These are phyloP conservation scores for Elasticomyces elasticus DNA, from an alignment of 495 filamentous ascomycete genomes.

Conservation along the genomic window DNA sequence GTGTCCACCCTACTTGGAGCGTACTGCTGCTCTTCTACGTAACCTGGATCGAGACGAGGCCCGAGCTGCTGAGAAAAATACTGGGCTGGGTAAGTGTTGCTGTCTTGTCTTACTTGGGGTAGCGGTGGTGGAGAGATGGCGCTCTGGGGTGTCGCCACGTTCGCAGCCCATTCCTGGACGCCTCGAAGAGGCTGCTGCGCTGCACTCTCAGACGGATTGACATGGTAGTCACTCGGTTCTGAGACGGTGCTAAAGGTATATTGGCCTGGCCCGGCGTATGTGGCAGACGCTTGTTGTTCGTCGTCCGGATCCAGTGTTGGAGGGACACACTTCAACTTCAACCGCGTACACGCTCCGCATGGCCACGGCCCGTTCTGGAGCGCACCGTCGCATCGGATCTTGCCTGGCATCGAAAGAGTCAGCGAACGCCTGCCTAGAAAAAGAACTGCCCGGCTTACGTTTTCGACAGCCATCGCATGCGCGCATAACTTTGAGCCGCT, in stretches of 20 bases:
- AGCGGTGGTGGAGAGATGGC: background rate
- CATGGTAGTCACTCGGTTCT: background rate
- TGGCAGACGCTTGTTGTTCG: constrained; percentile 33
- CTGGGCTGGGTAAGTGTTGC: background rate
- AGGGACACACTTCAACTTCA: constrained; percentile 88
- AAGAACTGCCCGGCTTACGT: constrained; percentile 28
- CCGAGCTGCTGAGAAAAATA: background rate
- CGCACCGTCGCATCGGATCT: constrained; percentile 95
- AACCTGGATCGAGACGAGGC: background rate
- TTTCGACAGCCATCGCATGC: constrained; percentile 93
- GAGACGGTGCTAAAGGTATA: constrained; percentile 5
- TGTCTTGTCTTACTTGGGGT: background rate
- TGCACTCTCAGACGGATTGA: background rate
- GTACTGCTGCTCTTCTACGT: background rate
- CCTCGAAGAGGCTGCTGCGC: background rate
- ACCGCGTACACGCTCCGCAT: constrained; percentile 82
- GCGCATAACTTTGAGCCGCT: constrained; percentile 96
- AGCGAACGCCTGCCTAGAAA: background rate
- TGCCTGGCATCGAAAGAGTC: constrained; percentile 23
- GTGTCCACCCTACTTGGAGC: background rate
- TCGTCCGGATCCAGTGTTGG: constrained; percentile 82
- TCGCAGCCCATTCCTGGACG: constrained; percentile 2
- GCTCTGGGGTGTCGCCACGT: background rate
- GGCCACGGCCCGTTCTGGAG: constrained; percentile 93
- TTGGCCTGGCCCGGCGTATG: background rate